These are phyloP conservation scores for Vitis riparia DNA, from an alignment of 164 flowering plant genomes.

Conservation along the genomic window DNA sequence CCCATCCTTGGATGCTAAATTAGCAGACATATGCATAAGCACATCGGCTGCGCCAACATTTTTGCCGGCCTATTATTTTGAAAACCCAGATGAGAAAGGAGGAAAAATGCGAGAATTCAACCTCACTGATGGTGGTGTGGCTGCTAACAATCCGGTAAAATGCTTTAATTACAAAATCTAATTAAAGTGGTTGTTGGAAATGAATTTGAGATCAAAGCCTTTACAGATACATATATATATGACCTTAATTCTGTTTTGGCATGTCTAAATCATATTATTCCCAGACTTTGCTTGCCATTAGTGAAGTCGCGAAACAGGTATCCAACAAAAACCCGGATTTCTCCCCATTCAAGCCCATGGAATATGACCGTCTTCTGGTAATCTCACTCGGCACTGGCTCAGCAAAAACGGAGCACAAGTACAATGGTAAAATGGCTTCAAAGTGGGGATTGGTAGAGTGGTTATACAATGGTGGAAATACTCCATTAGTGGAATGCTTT, in stretches of 20 bases:
- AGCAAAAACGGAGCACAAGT: constrained; percentile 28
- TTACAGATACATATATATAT: too few relatives aligned
- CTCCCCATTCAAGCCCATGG: constrained; percentile 37
- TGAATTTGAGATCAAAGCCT: too few relatives aligned
- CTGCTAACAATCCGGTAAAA: constrained; percentile 61
- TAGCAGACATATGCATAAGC: constrained; percentile 59
- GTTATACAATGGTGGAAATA: constrained; percentile 26
- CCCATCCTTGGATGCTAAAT: constrained; percentile 33
- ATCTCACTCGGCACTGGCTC: constrained; percentile 66
- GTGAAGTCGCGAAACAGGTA: constrained; percentile 46
- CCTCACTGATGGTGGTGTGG: constrained; percentile 69
- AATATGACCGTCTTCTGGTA: constrained; percentile 43
- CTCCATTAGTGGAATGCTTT: constrained; percentile 31
- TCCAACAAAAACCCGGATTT: constrained; percentile 33
- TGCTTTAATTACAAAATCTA: neutral
- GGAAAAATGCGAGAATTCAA: constrained; percentile 32
- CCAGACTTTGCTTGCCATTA: constrained; percentile 53
- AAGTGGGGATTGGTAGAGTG: constrained; percentile 58
- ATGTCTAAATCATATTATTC: neutral
- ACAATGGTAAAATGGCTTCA: constrained; percentile 37
- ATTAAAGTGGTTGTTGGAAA: too few relatives aligned
- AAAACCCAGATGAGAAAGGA: constrained; percentile 27
- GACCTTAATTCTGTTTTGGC: too few relatives aligned
- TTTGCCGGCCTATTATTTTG: constrained; percentile 52
- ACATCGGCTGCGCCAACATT: constrained; percentile 73